Conservation (phyloP, 306 rosid species). For the Sindora glabra region DNA sequence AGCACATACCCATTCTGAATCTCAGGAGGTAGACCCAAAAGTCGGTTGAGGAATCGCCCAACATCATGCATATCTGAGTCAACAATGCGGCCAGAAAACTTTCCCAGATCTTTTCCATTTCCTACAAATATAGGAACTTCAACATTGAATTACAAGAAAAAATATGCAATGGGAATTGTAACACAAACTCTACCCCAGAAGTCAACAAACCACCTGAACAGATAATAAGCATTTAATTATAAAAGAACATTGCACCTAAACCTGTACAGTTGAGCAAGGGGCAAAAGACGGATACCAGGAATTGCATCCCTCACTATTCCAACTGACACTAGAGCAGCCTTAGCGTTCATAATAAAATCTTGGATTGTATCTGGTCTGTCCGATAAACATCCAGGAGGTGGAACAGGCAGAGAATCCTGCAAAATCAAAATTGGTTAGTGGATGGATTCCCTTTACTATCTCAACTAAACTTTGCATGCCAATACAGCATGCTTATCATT, state of each 20-base stretch:
- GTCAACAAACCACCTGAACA: not conserved
- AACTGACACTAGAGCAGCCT: conserved; percentile 84
- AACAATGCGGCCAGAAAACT: conserved; percentile 64
- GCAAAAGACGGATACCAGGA: conserved; percentile 36
- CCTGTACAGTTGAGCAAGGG: not conserved
- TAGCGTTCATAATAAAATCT: conserved; percentile 70
- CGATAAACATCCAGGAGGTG: conserved; percentile 86
- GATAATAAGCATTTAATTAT: not conserved
- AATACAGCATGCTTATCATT: not conserved
- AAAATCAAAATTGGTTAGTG: conserved; percentile 26
- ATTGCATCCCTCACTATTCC: conserved; percentile 80
- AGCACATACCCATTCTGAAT: conserved; percentile 77
- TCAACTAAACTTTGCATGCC: not conserved
- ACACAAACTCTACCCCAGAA: not conserved
- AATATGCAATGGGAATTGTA: not conserved
- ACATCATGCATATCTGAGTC: conserved; percentile 98
- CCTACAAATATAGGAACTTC: conserved; percentile 37
- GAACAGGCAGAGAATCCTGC: conserved; percentile 84
- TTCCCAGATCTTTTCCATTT: conserved; percentile 66
- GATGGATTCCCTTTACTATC: conserved; percentile 3
- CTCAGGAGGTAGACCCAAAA: conserved; percentile 88
- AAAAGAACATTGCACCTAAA: not conserved
- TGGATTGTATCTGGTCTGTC: conserved; percentile 64
- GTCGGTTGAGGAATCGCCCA: conserved; percentile 93
- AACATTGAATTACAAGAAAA: conserved; percentile 6